phyloP scores from a whole-genome alignment of 2,329 filamentous ascomycete genomes.

The Calonectria ilicicola region DNA sequence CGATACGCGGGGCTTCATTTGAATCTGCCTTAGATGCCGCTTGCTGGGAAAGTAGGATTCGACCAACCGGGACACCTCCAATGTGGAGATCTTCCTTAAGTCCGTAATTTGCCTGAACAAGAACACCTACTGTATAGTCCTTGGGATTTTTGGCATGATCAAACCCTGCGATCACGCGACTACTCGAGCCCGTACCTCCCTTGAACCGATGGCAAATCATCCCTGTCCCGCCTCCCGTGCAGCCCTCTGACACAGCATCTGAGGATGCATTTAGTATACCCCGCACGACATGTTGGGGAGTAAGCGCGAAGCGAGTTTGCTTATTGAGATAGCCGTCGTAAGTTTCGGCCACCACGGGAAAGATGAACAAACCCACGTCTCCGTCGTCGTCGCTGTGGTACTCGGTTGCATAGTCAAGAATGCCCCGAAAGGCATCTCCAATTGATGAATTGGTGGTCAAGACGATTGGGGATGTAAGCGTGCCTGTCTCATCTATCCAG shows the following conservation, averaged over 20 bases:
- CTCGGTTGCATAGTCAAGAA: conserved; percentile 66
- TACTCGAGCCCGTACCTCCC: conserved; percentile 73
- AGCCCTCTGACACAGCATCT: conserved; percentile 70
- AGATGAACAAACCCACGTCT: conserved; percentile 63
- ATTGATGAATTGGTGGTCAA: conserved; percentile 66
- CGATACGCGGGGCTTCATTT: conserved; percentile 38
- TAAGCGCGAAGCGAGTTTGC: conserved; percentile 53
- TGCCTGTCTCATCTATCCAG: conserved; percentile 72
- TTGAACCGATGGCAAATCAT: conserved; percentile 77
- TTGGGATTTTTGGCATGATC: conserved; percentile 47
- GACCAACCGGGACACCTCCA: conserved; percentile 71
- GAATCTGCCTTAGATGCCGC: background rate
- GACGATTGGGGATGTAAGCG: conserved; percentile 69
- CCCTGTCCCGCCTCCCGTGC: conserved; percentile 75
- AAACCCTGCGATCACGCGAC: conserved; percentile 64
- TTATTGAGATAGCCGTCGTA: conserved; percentile 73
- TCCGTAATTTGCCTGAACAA: conserved; percentile 77
- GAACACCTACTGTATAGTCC: conserved; percentile 69
- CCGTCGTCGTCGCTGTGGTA: conserved; percentile 57
- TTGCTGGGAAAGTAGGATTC: conserved; percentile 53
- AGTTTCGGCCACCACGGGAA: conserved; percentile 72
- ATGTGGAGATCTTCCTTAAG: conserved; percentile 67
- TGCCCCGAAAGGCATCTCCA: conserved; percentile 68
- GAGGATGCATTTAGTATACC: conserved; percentile 65
- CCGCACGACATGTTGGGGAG: conserved; percentile 63